Conservation (phyloP, 495 filamentous ascomycete genomes). For the Opeltia flavorubescens region DNA sequence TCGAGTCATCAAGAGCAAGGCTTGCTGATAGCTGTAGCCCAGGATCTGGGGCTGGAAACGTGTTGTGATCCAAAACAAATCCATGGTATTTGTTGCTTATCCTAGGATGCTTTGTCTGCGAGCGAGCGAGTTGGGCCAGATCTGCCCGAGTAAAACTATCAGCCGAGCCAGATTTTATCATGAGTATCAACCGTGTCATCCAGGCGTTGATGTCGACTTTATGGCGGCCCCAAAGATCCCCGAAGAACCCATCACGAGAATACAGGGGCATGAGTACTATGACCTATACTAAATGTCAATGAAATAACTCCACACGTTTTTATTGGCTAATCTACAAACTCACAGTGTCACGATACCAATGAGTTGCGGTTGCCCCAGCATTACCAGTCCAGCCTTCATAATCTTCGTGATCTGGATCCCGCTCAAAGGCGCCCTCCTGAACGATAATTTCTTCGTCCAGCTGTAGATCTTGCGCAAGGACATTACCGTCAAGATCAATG, state of each 20-base stretch:
- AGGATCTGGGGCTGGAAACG: neutral
- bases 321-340: neutral
- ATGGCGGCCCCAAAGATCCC: neutral
- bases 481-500: neutral
- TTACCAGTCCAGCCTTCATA: slow-evolving; percentile 27
- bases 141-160: neutral
- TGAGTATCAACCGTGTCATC: neutral
- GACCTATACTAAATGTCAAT: neutral
- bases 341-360: slow-evolving; percentile 24
- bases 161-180: neutral
- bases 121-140: neutral
- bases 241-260: neutral
- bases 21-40: neutral
- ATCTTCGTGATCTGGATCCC: slow-evolving; percentile 24
- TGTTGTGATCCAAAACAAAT: neutral
- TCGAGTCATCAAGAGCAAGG: neutral
- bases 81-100: neutral
- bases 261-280: neutral
- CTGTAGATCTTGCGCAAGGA: neutral
- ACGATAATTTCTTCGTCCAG: slow-evolving; percentile 21
- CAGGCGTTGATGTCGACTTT: neutral
- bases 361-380: slow-evolving; percentile 18
- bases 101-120: neutral
- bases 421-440: slow-evolving; percentile 19
- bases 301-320: neutral